A percentile compares a stretch with the other conserved stretches of the same genome.
Evolutionary conservation across 345 rosid genomes (phyloP).

Genomic region (Eucalyptus victrix): DNA sequence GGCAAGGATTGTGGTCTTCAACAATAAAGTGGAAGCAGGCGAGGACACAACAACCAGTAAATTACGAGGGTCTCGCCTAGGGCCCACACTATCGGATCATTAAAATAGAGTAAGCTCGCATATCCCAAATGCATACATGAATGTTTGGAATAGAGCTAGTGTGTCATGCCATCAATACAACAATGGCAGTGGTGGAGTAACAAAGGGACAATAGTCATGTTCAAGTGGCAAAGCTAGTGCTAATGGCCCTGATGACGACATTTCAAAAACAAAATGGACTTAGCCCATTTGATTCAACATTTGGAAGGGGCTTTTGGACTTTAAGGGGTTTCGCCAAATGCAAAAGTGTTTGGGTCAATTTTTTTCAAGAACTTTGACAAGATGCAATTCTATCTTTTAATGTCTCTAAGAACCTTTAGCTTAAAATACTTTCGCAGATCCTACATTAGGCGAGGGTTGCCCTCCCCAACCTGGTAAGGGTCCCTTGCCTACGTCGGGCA

Average conservation of each 20-base stretch:
- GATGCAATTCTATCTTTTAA: too few species aligned
- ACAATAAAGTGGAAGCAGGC: neutral
- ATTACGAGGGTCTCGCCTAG: neutral
- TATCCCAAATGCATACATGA: neutral
- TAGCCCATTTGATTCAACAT: too few species aligned
- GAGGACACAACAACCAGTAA: neutral
- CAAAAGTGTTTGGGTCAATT: too few species aligned
- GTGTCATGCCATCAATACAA: neutral
- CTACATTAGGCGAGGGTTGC: too few species aligned
- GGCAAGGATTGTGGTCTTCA: neutral
- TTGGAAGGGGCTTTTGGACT: too few species aligned
- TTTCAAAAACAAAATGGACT: neutral
- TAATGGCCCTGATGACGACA: neutral
- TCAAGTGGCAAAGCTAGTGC: neutral
- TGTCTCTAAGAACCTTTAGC: too few species aligned
- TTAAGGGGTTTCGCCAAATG: too few species aligned
- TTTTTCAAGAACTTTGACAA: too few species aligned
- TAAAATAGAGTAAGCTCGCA: neutral
- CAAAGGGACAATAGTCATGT: neutral
- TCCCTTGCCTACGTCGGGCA: rapidly evolving
- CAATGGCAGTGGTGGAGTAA: neutral
- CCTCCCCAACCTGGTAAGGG: too few species aligned
- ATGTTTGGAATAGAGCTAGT: neutral
- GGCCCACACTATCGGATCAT: neutral
- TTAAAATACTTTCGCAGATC: too few species aligned